Conservation (phyloP, 192 early-diverging fungal species). For the Backusella parvicylindrica region DNA sequence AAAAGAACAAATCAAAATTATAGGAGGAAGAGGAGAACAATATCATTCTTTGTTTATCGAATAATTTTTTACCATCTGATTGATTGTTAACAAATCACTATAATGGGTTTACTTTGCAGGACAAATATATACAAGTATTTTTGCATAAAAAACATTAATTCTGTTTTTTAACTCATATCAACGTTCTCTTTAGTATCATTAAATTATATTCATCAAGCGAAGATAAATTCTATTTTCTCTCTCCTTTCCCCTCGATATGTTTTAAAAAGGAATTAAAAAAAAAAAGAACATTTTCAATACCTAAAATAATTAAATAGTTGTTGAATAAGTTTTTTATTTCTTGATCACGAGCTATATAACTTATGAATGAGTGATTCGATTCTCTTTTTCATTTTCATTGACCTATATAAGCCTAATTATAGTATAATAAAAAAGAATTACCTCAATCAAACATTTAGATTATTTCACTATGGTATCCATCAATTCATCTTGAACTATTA, state of each 20-base stretch:
- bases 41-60: background rate
- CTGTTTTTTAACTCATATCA: background rate
- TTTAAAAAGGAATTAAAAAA: background rate
- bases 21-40: background rate
- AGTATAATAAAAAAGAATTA: too few relatives aligned
- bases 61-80: background rate
- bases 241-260: background rate
- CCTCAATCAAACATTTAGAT: too few relatives aligned
- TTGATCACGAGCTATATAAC: too few relatives aligned
- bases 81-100: background rate
- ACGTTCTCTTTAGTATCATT: background rate
- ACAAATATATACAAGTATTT: background rate
- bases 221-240: background rate
- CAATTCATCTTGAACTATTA: too few relatives aligned
- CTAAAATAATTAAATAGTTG: background rate
- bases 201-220: background rate
- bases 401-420: too few relatives aligned
- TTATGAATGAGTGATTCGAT: too few relatives aligned
- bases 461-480: too few relatives aligned
- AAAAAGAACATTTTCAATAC: background rate
- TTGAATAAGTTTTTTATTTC: too few relatives aligned
- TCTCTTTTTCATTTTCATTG: too few relatives aligned
- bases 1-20: background rate
- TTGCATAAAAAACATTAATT: background rate
- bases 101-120: background rate